Evolutionary conservation across 768 basidiomycete genomes (phyloP).

Genomic region (Boletus fagicola): DNA sequence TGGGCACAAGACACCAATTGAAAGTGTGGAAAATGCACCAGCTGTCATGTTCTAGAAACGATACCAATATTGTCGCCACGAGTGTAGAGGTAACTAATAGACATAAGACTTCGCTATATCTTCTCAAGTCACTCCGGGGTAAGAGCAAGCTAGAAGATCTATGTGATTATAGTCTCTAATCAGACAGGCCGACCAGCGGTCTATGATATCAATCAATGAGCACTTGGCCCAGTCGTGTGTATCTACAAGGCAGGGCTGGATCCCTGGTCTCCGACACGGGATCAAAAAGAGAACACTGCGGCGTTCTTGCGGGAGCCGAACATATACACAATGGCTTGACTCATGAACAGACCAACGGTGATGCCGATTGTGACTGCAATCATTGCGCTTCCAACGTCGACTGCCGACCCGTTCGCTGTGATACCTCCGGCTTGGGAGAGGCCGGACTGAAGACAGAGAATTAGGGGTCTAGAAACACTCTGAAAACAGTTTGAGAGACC

Average conservation of each 20-base stretch:
- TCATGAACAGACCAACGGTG: conserved; percentile 86
- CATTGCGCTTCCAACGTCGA: conserved; percentile 86
- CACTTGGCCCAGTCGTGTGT: neutral
- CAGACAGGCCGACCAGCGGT: conserved; percentile 10
- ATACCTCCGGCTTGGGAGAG: conserved; percentile 86
- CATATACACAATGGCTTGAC: conserved; percentile 82
- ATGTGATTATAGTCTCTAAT: neutral
- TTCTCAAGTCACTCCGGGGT: neutral
- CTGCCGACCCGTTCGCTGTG: conserved; percentile 74
- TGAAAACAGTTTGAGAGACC: neutral
- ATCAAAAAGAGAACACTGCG: conserved; percentile 78
- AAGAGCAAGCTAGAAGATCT: neutral
- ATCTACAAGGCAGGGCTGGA: conserved; percentile 1
- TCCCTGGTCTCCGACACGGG: neutral
- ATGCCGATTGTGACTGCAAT: conserved; percentile 90
- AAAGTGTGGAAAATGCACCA: conserved; percentile 81
- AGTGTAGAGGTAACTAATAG: conserved; percentile 5
- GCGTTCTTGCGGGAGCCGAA: conserved; percentile 83
- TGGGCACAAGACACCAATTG: conserved; percentile 94
- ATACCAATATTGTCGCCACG: conserved; percentile 5
- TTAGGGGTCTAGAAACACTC: neutral
- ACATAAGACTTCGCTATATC: conserved; percentile 5
- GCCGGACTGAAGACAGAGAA: conserved; percentile 54
- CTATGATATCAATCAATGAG: neutral
- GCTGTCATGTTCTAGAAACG: conserved; percentile 80